A percentile compares a stretch with the other conserved stretches of the same genome.
phyloP scores from a whole-genome alignment of 805 yeast species.

The Candida multigemmis region DNA sequence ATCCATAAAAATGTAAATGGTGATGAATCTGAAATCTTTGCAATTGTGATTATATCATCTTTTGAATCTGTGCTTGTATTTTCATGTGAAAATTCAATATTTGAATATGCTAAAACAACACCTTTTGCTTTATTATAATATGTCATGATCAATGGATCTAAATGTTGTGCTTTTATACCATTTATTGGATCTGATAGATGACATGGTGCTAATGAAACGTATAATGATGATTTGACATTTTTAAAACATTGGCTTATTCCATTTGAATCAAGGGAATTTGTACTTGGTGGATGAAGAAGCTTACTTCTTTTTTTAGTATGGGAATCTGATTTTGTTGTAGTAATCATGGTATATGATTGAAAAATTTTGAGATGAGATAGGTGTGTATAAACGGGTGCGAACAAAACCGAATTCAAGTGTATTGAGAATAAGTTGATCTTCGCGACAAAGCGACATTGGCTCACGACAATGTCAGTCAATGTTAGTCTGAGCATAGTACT shows the following conservation, averaged over 20 bases:
- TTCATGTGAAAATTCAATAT: constrained; percentile 45
- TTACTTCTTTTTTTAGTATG: constrained; percentile 10
- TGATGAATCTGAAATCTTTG: constrained; percentile 64
- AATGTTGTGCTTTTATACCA: constrained; percentile 81
- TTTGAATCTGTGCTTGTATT: constrained; percentile 27
- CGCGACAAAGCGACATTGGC: no score
- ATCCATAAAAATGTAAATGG: constrained; percentile 91
- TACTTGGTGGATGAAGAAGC: constrained; percentile 12
- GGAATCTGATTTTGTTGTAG: no score
- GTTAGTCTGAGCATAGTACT: no score
- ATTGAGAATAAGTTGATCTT: no score
- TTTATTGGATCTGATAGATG: constrained; percentile 58
- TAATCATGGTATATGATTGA: no score
- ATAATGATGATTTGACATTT: constrained; percentile 49
- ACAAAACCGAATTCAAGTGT: no score
- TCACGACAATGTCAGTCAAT: no score
- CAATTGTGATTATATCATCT: constrained; percentile 37
- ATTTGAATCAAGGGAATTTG: constrained; percentile 27
- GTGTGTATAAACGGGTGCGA: no score
- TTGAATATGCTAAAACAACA: constrained; percentile 72
- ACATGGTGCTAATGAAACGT: constrained; percentile 83
- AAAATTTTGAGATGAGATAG: background rate
- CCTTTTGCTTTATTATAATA: constrained; percentile 68
- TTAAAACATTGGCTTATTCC: constrained; percentile 67
- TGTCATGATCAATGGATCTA: constrained; percentile 84